Evolutionary conservation across 352 stramenopile genomes (phyloP).

Genomic region (Phytophthora foliorum): DNA sequence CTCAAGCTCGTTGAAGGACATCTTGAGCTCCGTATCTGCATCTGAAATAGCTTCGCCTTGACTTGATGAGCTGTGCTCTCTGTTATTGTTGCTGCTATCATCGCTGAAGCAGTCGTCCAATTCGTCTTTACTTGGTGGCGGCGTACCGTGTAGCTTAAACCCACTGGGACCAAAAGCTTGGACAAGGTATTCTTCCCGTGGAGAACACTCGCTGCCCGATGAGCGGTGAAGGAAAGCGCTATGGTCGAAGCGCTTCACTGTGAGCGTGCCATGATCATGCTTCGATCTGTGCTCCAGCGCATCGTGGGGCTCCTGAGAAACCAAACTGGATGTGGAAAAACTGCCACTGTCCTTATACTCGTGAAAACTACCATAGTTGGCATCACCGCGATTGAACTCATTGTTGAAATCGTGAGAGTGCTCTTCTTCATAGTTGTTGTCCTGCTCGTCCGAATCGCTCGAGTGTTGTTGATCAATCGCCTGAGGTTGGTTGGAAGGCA

Average conservation of each 20-base stretch:
- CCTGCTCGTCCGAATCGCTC: constrained; percentile 20
- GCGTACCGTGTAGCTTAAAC: constrained; percentile 55
- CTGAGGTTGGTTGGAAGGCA: constrained; percentile 26
- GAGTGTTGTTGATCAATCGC: constrained; percentile 14
- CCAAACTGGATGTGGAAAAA: constrained; percentile 16
- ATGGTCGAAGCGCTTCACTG: constrained; percentile 32
- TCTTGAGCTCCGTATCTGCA: constrained; percentile 47
- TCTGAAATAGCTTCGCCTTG: constrained; percentile 20
- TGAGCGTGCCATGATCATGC: constrained; percentile 22
- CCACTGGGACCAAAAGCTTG: constrained; percentile 70
- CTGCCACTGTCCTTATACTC: constrained; percentile 21
- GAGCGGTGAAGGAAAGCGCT: constrained; percentile 35
- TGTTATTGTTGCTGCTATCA: constrained; percentile 41
- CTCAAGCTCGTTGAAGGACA: constrained; percentile 51
- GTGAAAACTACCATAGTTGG: constrained; percentile 10
- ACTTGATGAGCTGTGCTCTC: constrained; percentile 25
- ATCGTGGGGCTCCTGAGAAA: constrained; percentile 30
- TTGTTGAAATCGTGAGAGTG: constrained; percentile 29
- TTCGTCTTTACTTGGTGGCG: constrained; percentile 39
- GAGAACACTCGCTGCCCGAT: constrained; percentile 53
- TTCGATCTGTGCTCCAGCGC: constrained; percentile 32
- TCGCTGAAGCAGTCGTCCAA: constrained; percentile 42
- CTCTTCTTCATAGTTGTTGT: constrained; percentile 43
- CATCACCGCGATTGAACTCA: constrained; percentile 15
- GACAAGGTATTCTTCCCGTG: constrained; percentile 76